These are phyloP conservation scores for Tuber microsphaerosporum DNA, from an alignment of 495 filamentous ascomycete species.

Conservation along the genomic window DNA sequence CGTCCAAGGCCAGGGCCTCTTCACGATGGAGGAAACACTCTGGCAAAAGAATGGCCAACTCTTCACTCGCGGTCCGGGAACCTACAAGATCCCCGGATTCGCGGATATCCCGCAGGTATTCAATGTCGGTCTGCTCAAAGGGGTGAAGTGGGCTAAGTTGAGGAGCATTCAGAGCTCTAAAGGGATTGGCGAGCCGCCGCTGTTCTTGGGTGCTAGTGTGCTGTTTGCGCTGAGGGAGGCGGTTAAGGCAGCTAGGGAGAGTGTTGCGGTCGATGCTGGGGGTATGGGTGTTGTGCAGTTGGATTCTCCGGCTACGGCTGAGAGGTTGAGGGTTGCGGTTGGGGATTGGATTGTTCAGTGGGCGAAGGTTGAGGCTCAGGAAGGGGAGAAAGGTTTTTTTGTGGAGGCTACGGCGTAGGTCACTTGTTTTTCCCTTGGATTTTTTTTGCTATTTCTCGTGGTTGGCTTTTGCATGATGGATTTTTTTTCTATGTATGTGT, in stretches of 20 bases:
- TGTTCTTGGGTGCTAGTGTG: slow-evolving; percentile 44
- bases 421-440: too few relatives aligned
- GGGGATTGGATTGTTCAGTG: slow-evolving; percentile 80
- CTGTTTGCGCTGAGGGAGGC: slow-evolving; percentile 50
- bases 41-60: slow-evolving; percentile 41
- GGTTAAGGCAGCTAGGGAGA: slow-evolving; percentile 41
- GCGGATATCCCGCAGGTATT: slow-evolving; percentile 44
- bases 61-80: slow-evolving; percentile 43
- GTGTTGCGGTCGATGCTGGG: slow-evolving; percentile 36
- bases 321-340: slow-evolving; percentile 76
- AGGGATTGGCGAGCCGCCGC: slow-evolving; percentile 45
- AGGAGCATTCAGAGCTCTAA: slow-evolving; percentile 45
- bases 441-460: too few relatives aligned
- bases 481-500: not conserved
- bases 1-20: slow-evolving; percentile 37
- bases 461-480: not conserved
- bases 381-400: slow-evolving; percentile 90
- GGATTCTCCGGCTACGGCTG: slow-evolving; percentile 72
- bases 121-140: slow-evolving; percentile 42
- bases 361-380: slow-evolving; percentile 57
- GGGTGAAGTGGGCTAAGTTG: slow-evolving; percentile 42
- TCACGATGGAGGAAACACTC: slow-evolving; percentile 45
- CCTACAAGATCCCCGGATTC: slow-evolving; percentile 46
- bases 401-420: slow-evolving; percentile 40
- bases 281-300: slow-evolving; percentile 53